A percentile compares a stretch with the other conserved stretches of the same genome.
Conservation (phyloP, 2,329 filamentous ascomycete genomes). For the Tothia fuscella region DNA sequence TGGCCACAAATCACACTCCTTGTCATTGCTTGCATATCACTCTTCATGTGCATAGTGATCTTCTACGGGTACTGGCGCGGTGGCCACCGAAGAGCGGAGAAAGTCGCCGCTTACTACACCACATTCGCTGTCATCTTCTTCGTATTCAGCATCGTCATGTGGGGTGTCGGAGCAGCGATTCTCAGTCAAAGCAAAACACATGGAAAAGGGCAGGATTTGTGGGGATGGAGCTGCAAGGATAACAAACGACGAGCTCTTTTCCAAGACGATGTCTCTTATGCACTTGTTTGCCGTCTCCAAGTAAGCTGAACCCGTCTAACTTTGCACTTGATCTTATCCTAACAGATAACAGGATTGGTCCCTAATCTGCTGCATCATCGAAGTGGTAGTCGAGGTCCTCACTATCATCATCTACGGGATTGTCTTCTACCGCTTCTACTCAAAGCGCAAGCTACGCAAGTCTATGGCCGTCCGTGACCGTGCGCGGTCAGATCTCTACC, state of each 20-base stretch:
- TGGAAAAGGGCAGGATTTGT: constrained; percentile 74
- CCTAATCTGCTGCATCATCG: constrained; percentile 92
- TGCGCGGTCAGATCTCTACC: constrained; percentile 88
- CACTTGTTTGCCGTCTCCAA: constrained; percentile 79
- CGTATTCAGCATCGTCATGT: constrained; percentile 84
- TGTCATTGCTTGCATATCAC: constrained; percentile 64
- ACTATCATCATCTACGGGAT: constrained; percentile 87
- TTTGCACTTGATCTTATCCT: constrained; percentile 14
- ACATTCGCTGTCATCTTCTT: constrained; percentile 90
- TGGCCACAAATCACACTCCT: constrained; percentile 89
- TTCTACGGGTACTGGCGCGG: constrained; percentile 80
- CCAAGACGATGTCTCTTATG: constrained; percentile 70
- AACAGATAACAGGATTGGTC: constrained; percentile 64
- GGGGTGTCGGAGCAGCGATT: constrained; percentile 74
- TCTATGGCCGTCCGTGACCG: constrained; percentile 94
- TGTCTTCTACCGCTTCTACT: constrained; percentile 96
- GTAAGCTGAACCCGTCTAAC: constrained; percentile 32
- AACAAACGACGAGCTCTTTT: constrained; percentile 73
- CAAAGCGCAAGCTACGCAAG: constrained; percentile 88
- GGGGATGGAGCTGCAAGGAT: constrained; percentile 95
- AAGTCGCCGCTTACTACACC: constrained; percentile 90
- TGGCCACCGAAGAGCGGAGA: constrained; percentile 79
- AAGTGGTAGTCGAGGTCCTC: constrained; percentile 83
- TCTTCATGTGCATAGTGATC: constrained; percentile 65
- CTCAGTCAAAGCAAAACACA: constrained; percentile 68